Evolutionary conservation across 164 flowering plant species (phyloP), one percentile per base, ranked within the genome.

Genomic region (Liriodendron chinense): DNA sequence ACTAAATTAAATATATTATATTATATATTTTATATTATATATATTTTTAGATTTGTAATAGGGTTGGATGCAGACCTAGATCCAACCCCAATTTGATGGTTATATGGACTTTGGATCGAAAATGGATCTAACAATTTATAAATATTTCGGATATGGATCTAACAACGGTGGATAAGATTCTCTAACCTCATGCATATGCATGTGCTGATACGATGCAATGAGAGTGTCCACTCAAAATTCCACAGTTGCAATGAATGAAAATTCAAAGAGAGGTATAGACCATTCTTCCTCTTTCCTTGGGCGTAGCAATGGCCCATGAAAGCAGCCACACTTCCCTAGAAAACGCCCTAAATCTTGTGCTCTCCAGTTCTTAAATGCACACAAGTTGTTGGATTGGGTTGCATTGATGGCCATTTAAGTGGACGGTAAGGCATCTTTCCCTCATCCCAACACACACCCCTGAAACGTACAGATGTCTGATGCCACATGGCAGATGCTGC

Each of bases 271-370:
- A 53, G 10, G 10, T 2, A 16, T 53, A 34, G 43, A 53, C 59
- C 59, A 53, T 10, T 1, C 16, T 53, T 50, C 43, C 26, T 65
- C 73, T 20, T 79, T 34, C 69, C 59, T 71, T 78, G 84, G 86
- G 83, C 66, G 77, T 72, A 64, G 71, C 66, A 61, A 74, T n/a
- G 24, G 59, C 23, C 68, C 22, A 53, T 21, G 47, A 68, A 69
- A 80, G 75, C 79, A 57, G 7, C 71, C 76, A 23, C 84, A 73
- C 74, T 72, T 80, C 72, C 80, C 78, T 34, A 71, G 73, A 69
- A 77, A 67, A 74, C 23, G 9, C 63, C 20, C 70, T 24, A 14
- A n/a, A 61, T 70, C 70, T 49, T 18, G 64, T 50, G 68, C 22
- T 50, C n/a, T 3, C 23, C 57, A 21, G 63, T 69, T 48, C 71